Evolutionary conservation across 2,329 filamentous ascomycete species (phyloP).

Genomic region (Botryotinia convoluta): DNA sequence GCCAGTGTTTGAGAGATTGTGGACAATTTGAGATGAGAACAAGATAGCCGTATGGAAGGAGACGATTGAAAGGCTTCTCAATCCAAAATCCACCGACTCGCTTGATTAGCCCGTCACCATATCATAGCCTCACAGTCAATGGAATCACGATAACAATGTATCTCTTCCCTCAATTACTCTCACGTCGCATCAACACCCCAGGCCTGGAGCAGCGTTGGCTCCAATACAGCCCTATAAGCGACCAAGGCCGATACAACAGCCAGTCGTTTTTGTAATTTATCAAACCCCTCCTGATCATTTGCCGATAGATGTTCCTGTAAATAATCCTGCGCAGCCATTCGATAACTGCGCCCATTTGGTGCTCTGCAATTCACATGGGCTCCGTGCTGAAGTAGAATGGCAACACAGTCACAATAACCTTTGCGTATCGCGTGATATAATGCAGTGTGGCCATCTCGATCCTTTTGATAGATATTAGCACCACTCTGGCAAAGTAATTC

Average conservation of each 20-base stretch:
- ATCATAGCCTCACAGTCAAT: no score
- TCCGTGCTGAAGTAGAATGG: slow-evolving; percentile 11
- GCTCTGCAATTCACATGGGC: slow-evolving; percentile 10
- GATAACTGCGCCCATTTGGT: slow-evolving; percentile 8
- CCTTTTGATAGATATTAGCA: slow-evolving; percentile 10
- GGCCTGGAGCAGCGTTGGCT: neutral
- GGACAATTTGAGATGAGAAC: neutral
- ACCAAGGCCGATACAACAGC: slow-evolving; percentile 7
- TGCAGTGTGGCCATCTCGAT: slow-evolving; percentile 13
- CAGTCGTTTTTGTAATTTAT: slow-evolving; percentile 5
- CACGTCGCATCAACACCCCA: slow-evolving; percentile 8
- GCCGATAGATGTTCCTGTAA: slow-evolving; percentile 2
- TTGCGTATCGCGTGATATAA: slow-evolving; percentile 15
- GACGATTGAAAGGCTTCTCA: neutral
- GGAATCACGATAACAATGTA: neutral
- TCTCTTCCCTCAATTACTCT: neutral
- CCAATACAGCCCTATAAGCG: neutral
- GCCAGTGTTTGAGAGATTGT: neutral
- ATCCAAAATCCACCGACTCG: neutral
- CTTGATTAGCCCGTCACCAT: neutral
- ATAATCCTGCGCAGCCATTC: slow-evolving; percentile 4
- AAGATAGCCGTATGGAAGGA: no score
- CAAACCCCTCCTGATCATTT: slow-evolving; percentile 4
- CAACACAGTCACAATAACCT: slow-evolving; percentile 18
- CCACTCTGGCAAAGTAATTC: neutral